A percentile compares a stretch with the other conserved stretches of the same genome.
Evolutionary conservation across 1,284 basidiomycete species (phyloP).

Genomic region (Rhodofomes roseus): DNA sequence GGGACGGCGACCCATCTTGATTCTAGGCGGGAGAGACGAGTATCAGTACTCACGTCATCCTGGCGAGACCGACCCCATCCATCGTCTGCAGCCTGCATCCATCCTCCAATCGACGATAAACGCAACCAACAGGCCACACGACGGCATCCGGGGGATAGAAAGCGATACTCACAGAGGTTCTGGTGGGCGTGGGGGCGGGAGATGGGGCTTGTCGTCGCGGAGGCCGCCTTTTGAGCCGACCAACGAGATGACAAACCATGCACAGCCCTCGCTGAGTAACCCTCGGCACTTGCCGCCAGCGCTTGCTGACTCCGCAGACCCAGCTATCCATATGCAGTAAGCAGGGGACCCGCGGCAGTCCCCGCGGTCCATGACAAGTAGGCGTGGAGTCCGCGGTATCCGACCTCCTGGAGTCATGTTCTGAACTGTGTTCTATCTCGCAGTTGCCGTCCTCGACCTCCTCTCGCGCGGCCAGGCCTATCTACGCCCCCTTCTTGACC

Average conservation of each 20-base stretch:
- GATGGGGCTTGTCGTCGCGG: not conserved
- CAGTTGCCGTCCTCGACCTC: too few species aligned
- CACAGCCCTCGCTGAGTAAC: slow-evolving; percentile 6
- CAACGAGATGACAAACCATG: slow-evolving; percentile 8
- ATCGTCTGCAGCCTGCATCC: slow-evolving; percentile 14
- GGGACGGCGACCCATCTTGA: slow-evolving; percentile 88
- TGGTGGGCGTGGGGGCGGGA: slow-evolving; percentile 16
- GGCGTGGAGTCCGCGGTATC: too few species aligned
- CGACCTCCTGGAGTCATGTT: too few species aligned
- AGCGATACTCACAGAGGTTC: slow-evolving; percentile 21
- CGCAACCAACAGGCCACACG: not conserved
- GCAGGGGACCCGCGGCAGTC: too few species aligned
- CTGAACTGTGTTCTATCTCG: too few species aligned
- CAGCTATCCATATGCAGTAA: not conserved
- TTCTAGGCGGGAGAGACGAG: slow-evolving; percentile 16
- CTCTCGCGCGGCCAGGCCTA: not conserved
- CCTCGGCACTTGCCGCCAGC: not conserved
- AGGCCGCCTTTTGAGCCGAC: slow-evolving; percentile 9
- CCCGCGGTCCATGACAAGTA: too few species aligned
- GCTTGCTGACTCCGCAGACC: not conserved
- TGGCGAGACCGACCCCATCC: slow-evolving; percentile 19
- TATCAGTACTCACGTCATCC: slow-evolving; percentile 25
- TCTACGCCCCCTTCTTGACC: not conserved
- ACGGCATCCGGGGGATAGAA: slow-evolving; percentile 11
- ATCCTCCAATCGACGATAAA: slow-evolving; percentile 4